Evolutionary conservation across 73 alveolate species (phyloP), one percentile per base, ranked within the genome.

Genomic region (Tetrahymena thermophila): DNA sequence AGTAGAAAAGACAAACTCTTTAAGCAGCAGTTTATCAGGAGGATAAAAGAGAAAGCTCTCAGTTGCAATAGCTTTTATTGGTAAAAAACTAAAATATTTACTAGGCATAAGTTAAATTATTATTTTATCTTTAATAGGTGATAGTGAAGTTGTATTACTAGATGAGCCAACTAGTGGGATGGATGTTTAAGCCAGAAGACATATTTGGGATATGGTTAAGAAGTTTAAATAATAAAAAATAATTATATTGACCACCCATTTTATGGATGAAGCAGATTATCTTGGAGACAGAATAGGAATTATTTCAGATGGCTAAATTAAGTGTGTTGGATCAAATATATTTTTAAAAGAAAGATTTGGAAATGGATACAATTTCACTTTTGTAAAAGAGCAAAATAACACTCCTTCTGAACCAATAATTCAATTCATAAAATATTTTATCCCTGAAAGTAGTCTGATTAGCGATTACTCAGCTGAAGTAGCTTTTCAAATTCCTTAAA

Each of bases 161-260:
- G 99, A 98, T 96, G 99, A 98, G 94, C 99, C 99, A 17, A 97
- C 99, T 1, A 94, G 98, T 43, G 99, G 99, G 7, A 98, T 98
- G 99, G 99, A 98, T 96, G 95, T 98, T 43, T 97, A 98, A 95
- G 98, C 99, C 34, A 94, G 99, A 95, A 97, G 99, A 85, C 96
- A 98, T 50, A 97, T 98, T 85, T 98, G 99, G 99, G 98, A 98
- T 93, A 98, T 98, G 97, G 98, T 98, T 85, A 98, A 98, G 97
- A 97, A 98, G 96, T 96, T 96, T 85, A 97, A 97, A 84, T 95
- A 98, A 34, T 98, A 97, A 93, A 97, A 98, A 94, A 98, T 98
- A 35, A 97, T 98, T 0, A 94, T 96, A 93, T 94, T 97, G 94
- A 97, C 99, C 31, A 97, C 99, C 0, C 98, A 97, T 57, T 97